Evolutionary conservation across 2,329 filamentous ascomycete species (phyloP).

Genomic region (Erysiphe pulchra): DNA sequence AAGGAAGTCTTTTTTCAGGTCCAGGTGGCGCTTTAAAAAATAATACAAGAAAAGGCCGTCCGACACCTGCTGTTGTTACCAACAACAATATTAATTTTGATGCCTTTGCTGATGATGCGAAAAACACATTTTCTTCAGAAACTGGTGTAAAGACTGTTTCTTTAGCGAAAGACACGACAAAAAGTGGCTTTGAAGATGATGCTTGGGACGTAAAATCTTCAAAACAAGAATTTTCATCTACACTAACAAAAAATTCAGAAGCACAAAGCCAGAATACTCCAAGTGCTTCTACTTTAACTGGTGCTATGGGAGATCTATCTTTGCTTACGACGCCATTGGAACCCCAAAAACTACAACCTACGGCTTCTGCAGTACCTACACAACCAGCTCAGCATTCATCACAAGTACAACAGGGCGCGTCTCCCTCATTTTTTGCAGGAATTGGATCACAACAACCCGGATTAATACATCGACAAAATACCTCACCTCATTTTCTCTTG

Average conservation of each 20-base stretch:
- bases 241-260: constrained; percentile 14
- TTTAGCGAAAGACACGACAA: constrained; percentile 18
- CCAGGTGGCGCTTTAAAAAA: constrained; percentile 78
- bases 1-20: constrained; percentile 66
- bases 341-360: constrained; percentile 19
- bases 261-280: constrained; percentile 16
- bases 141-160: constrained; percentile 20
- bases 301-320: constrained; percentile 44
- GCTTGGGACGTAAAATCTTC: constrained; percentile 89
- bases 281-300: constrained; percentile 29
- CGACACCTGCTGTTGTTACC: constrained; percentile 62
- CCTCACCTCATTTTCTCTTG: constrained; percentile 11
- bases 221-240: constrained; percentile 22
- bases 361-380: constrained; percentile 10
- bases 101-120: constrained; percentile 41
- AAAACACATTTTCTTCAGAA: constrained; percentile 16
- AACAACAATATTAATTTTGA: constrained; percentile 73
- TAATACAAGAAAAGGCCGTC: constrained; percentile 80
- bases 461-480: constrained; percentile 6
- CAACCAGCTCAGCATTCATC: constrained; percentile 9
- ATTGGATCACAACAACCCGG: constrained; percentile 23
- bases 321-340: constrained; percentile 32
- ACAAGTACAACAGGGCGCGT: constrained; percentile 21
- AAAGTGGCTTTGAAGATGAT: constrained; percentile 71
- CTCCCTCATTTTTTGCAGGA: constrained; percentile 29